A percentile compares a stretch with the other conserved stretches of the same genome.
These are phyloP conservation scores for Fusarium mangiferae DNA, from an alignment of 2,329 filamentous ascomycete genomes.

Conservation along the genomic window DNA sequence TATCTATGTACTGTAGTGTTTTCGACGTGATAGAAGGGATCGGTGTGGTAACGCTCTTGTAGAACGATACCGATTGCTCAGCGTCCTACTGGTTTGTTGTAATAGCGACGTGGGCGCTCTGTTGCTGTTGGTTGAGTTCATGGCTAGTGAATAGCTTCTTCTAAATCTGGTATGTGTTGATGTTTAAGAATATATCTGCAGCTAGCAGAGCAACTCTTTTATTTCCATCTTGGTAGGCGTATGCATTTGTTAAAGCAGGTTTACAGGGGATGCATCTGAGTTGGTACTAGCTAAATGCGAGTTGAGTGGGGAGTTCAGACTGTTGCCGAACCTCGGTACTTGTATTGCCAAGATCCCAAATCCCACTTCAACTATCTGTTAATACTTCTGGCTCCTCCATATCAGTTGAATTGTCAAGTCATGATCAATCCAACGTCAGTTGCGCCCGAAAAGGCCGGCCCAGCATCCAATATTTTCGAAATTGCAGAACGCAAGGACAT, in stretches of 20 bases:
- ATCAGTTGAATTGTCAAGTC: not conserved
- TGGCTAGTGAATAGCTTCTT: too few species aligned
- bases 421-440: not conserved
- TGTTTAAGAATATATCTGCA: too few species aligned
- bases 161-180: too few species aligned
- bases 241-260: not conserved
- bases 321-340: not conserved
- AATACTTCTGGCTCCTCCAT: not conserved
- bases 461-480: not conserved
- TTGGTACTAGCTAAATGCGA: not conserved
- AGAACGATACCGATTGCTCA: too few species aligned
- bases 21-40: too few species aligned
- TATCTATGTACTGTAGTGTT: too few species aligned
- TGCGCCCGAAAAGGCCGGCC: not conserved
- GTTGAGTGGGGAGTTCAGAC: not conserved
- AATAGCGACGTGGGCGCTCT: too few species aligned
- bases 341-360: not conserved
- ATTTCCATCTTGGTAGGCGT: too few species aligned
- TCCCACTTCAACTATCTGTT: not conserved
- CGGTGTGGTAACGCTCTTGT: too few species aligned
- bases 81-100: too few species aligned
- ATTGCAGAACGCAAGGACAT: not conserved
- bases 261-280: not conserved
- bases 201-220: too few species aligned
- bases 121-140: too few species aligned